Conservation (phyloP, 768 basidiomycete genomes). For the Naematelia encephala region DNA sequence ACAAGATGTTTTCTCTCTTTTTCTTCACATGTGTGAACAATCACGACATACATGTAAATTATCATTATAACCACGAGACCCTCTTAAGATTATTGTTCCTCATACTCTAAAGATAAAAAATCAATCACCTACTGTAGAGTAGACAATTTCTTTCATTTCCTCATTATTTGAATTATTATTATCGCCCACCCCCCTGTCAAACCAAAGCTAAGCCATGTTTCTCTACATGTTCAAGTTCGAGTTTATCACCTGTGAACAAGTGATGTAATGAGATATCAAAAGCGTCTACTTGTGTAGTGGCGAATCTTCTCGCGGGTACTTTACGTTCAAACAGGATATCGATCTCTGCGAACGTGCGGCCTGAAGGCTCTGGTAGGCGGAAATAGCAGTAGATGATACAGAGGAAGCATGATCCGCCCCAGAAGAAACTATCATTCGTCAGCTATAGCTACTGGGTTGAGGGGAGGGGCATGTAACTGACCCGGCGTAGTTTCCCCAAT, state of each 20-base stretch:
- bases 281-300: neutral
- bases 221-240: neutral
- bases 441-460: no score
- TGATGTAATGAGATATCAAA: conserved; percentile 18
- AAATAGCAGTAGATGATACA: conserved; percentile 41
- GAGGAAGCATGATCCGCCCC: conserved; percentile 27
- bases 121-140: no score
- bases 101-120: neutral
- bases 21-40: no score
- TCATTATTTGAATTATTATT: no score
- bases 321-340: conserved; percentile 9
- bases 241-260: neutral
- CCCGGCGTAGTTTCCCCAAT: conserved; percentile 13
- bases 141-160: neutral
- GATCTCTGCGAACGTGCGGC: conserved; percentile 41
- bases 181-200: no score
- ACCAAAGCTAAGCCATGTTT: neutral
- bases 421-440: no score
- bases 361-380: conserved; percentile 39
- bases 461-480: no score
- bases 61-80: no score
- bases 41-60: neutral
- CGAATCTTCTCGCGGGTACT: conserved; percentile 4
- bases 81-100: neutral
- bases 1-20: no score